Conservation (phyloP, 345 rosid genomes). For the Cardiospermum halicacabum region DNA sequence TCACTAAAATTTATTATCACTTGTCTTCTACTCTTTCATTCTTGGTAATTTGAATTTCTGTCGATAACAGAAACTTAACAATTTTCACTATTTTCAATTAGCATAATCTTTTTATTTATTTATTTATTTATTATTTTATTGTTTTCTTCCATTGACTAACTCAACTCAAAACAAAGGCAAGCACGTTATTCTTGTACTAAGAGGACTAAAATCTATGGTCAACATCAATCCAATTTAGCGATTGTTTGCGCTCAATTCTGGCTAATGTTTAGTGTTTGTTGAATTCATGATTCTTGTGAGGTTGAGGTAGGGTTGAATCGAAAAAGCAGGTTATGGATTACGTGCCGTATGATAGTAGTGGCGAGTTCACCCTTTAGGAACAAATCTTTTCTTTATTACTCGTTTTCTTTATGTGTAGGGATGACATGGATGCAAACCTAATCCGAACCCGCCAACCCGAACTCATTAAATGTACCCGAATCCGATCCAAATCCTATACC, state of each 20-base stretch:
- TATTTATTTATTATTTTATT: too few relatives aligned
- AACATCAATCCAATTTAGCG: neutral
- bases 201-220: neutral
- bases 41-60: too few relatives aligned
- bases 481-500: too few relatives aligned
- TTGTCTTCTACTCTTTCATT: too few relatives aligned
- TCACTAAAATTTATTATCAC: too few relatives aligned
- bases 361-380: slow-evolving; percentile 38
- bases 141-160: neutral
- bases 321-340: slow-evolving; percentile 53
- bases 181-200: neutral
- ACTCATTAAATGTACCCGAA: too few relatives aligned
- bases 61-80: too few relatives aligned
- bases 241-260: neutral
- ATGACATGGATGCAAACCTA: too few relatives aligned
- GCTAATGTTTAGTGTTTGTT: neutral
- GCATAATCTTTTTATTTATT: neutral
- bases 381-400: slow-evolving; percentile 1
- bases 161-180: neutral
- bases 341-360: slow-evolving; percentile 73
- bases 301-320: neutral
- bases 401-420: slow-evolving; percentile 3
- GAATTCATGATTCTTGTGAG: neutral
- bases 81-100: neutral
- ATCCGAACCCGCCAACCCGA: too few relatives aligned